These are phyloP conservation scores for Macrocybe gigantea DNA, from an alignment of 768 basidiomycete genomes.

Conservation along the genomic window DNA sequence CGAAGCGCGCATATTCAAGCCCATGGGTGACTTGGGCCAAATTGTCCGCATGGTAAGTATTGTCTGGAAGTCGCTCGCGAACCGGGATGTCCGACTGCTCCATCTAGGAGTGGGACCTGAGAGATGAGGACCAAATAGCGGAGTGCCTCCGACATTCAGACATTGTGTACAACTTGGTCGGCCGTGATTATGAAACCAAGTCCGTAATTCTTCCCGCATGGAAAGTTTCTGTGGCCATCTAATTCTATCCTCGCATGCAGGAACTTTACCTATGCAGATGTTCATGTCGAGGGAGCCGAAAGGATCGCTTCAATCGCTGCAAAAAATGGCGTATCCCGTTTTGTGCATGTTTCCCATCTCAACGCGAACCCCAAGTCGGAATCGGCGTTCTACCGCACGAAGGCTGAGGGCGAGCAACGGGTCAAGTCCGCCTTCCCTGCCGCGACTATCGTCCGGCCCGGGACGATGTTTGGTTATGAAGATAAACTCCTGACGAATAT, in stretches of 20 bases:
- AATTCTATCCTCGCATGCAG: conserved; percentile 32
- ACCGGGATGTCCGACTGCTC: conserved; percentile 9
- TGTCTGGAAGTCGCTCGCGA: background rate
- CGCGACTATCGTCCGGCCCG: conserved; percentile 87
- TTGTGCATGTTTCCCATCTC: conserved; percentile 94
- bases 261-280: conserved; percentile 81
- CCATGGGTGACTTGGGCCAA: conserved; percentile 95
- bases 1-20: conserved; percentile 82
- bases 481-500: conserved; percentile 92
- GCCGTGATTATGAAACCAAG: conserved; percentile 95
- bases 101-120: conserved; percentile 89
- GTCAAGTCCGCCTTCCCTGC: conserved; percentile 79
- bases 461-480: conserved; percentile 87
- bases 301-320: conserved; percentile 82
- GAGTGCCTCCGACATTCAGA: conserved; percentile 95
- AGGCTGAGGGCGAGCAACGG: conserved; percentile 83
- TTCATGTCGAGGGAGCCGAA: conserved; percentile 79
- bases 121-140: conserved; percentile 84
- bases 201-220: conserved; percentile 26
- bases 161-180: conserved; percentile 93
- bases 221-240: conserved; percentile 2
- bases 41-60: conserved; percentile 83
- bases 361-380: conserved; percentile 78
- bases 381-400: conserved; percentile 83
- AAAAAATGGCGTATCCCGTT: conserved; percentile 69